Evolutionary conservation across 1,139 yeast genomes (phyloP), one percentile per base, ranked within the genome.

Genomic region (Geotrichum bryndzae): DNA sequence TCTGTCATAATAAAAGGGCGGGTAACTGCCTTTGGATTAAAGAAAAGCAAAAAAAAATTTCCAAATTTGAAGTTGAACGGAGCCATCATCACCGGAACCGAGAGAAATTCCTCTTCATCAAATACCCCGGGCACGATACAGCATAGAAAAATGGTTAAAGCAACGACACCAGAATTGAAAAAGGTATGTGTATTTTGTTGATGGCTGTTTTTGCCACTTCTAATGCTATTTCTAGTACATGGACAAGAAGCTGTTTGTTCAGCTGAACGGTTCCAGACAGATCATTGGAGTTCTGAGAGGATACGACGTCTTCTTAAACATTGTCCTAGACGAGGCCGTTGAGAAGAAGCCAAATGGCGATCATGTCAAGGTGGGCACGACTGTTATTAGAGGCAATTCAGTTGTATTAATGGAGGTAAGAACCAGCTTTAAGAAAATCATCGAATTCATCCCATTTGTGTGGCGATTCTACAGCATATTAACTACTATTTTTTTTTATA

Each of bases 271-370:
- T 7, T 77, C 88, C 22, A 80, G 96, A 62, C 84, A 82, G 66
- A 84, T 90, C 7, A 80, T 82, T 3, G 97, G 97, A 1, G 81
- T 83, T 7, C 79, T 90, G 63, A 79, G 88, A 70, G 96, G 96
- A 11, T 90, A 84, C 72, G 97, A 90, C 71, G 85, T 83, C 69
- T 89, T 88, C 71, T 74, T 89, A 69, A 90, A 89, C 71, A 76
- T 89, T 45, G 91, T 90, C 0, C 72, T 89, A 45, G 89, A 85
- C 54, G 89, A 87, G 59, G 91, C 94, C 0, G 79, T 85, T 29
- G 96, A 88, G 70, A 86, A 82, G 65, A 77, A 75, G 65, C 66
- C 73, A 15, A 76, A 79, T 60, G 86, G 84, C 8, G 84, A 83
- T 18, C 80, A 77, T 66, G 74, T 78, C 58, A 79, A 78, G 68